Base-by-base conservation (phyloP, 2,329 filamentous ascomycete species). In the Neonectria punicea region DNA sequence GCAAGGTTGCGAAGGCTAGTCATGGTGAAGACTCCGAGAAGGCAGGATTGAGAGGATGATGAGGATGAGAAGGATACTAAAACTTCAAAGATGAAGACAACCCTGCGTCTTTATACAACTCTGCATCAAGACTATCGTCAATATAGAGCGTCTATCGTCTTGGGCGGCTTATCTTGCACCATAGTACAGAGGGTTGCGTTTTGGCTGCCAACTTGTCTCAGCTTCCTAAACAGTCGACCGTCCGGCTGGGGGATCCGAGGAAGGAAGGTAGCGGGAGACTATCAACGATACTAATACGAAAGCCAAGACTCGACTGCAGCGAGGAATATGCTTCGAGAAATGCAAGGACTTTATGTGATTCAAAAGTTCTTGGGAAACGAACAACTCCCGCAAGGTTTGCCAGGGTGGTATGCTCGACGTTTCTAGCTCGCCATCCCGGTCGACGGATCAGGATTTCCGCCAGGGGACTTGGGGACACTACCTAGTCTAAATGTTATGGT, bases 1-100 rank as follows among this genome's bases (percentile, higher is more conserved):
- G 75, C 76, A 58, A 78, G 63, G 51, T 70, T 72, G 66, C 74
- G 74, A 56, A 78, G 51, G 70, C 64, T 76, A 59, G 75, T 53
- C 76, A 78, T 78, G 54, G 30, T 70, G 68, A 32, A 57, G 53
- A 61, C 53, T 61, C 25, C 22, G 22, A 66, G 47, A 59, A 30
- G 58, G 58, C 60, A 9, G 39, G 59, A 53, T 47, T 32, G 28
- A 18, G 58, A 57, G 55, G 51, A 50, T 71, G 67, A 61, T 53
- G 69, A 71, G 66, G 50, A 53, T 14, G 39, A 36, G 39, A 67
- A 71, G 66, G 50, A 56, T 14, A 30, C 11, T 25, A 41, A 8
- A 34, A 25, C 18, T 53, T n/a, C 18, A 60, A 57, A 9, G 50
- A 61, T 36, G 34, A 55, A 59, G n/a, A 32, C 64, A 34, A 22